A percentile compares a stretch with the other conserved stretches of the same genome.
Conservation (phyloP, 2,329 filamentous ascomycete species). For the Fusarium xylarioides region DNA sequence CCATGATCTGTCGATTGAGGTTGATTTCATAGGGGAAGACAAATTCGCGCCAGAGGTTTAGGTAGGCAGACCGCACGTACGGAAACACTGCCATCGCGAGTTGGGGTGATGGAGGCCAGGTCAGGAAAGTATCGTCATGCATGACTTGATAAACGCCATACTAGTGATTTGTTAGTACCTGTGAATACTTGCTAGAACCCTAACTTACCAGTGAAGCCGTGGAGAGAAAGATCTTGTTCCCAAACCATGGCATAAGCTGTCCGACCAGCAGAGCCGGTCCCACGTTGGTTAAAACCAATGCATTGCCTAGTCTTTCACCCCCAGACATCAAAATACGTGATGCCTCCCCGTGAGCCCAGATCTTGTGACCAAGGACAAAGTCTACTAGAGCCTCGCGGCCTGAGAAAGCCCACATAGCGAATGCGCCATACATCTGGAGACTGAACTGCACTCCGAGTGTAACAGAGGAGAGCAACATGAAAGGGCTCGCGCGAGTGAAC, state of each 20-base stretch:
- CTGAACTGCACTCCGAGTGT: slow-evolving; percentile 60
- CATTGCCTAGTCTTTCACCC: slow-evolving; percentile 46
- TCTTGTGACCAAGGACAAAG: slow-evolving; percentile 53
- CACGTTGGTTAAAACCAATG: slow-evolving; percentile 54
- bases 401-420: slow-evolving; percentile 61
- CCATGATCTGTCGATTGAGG: slow-evolving; percentile 58
- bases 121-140: slow-evolving; percentile 55
- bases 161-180: slow-evolving; percentile 44
- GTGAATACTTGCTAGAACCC: too few species aligned
- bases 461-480: slow-evolving; percentile 71
- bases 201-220: slow-evolving; percentile 53
- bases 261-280: slow-evolving; percentile 57
- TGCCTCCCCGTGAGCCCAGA: slow-evolving; percentile 41
- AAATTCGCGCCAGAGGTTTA: slow-evolving; percentile 56
- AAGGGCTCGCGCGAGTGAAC: slow-evolving; percentile 65
- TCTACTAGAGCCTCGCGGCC: slow-evolving; percentile 56
- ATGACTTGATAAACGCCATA: slow-evolving; percentile 58
- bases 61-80: slow-evolving; percentile 56
- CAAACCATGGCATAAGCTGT: slow-evolving; percentile 55
- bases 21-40: slow-evolving; percentile 58
- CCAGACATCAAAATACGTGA: slow-evolving; percentile 38
- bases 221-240: slow-evolving; percentile 54
- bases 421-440: slow-evolving; percentile 62
- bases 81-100: slow-evolving; percentile 62
- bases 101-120: slow-evolving; percentile 64